These are phyloP conservation scores for Tolypocladium amazonense DNA, from an alignment of 2,329 filamentous ascomycete genomes.

Conservation along the genomic window DNA sequence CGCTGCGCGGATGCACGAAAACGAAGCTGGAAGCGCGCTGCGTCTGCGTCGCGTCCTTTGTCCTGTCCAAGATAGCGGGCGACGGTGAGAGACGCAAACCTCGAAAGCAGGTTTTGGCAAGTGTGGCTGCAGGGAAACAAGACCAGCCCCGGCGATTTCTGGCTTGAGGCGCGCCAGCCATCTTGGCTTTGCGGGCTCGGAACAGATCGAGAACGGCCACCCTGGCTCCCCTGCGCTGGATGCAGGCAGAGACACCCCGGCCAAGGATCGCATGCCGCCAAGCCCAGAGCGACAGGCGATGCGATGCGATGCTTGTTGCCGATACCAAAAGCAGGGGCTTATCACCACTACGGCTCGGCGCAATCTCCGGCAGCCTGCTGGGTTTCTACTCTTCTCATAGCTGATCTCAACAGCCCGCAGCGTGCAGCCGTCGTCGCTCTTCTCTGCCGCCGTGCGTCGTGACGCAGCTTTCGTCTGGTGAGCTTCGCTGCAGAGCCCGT, in stretches of 20 bases:
- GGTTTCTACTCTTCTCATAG: no score
- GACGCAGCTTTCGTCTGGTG: background rate
- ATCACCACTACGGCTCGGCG: background rate
- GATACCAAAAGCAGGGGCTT: background rate
- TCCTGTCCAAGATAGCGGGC: background rate
- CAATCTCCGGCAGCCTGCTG: background rate
- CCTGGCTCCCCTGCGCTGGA: background rate
- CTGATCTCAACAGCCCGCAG: no score
- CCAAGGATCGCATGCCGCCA: background rate
- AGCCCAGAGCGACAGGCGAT: background rate
- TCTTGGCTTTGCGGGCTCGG: background rate
- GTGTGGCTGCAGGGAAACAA: background rate
- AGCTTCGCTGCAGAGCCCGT: background rate
- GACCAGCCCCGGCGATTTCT: no score
- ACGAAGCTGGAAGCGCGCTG: background rate
- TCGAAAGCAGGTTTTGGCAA: background rate
- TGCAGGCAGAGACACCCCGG: background rate
- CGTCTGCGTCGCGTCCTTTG: background rate
- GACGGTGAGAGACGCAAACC: background rate
- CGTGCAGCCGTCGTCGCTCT: background rate
- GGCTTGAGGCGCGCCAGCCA: background rate
- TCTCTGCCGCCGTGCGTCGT: background rate
- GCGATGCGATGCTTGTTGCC: background rate
- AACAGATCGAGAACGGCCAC: constrained; percentile 1
- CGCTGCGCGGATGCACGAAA: background rate